A percentile compares a stretch with the other conserved stretches of the same genome.
Conservation (phyloP, 805 yeast genomes). For the Cyberlindnera maritima region DNA sequence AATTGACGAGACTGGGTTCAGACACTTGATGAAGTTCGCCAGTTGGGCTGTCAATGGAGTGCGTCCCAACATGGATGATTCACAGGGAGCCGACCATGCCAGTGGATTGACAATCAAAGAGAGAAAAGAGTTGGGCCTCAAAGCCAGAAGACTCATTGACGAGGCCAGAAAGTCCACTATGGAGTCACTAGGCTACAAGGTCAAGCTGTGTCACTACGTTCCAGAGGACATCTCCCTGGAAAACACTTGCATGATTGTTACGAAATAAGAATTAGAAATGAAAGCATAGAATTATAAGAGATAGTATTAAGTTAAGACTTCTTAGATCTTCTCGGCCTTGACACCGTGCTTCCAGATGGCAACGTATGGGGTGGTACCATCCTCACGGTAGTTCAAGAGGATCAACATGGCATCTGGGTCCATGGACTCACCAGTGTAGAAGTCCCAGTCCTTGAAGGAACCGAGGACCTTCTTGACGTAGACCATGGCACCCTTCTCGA, state of each 20-base stretch:
- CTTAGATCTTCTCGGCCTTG: constrained; percentile 83
- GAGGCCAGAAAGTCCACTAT: constrained; percentile 61
- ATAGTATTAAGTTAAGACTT: neutral
- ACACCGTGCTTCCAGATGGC: constrained; percentile 99
- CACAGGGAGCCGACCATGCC: constrained; percentile 41
- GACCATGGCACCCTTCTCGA: constrained; percentile 96
- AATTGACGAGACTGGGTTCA: constrained; percentile 38
- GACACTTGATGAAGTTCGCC: constrained; percentile 56
- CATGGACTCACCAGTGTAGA: constrained; percentile 99
- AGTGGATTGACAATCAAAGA: constrained; percentile 44
- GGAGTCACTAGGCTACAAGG: constrained; percentile 36
- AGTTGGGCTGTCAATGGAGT: constrained; percentile 90
- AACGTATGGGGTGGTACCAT: constrained; percentile 96
- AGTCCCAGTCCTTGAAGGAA: constrained; percentile 98
- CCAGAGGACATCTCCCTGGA: constrained; percentile 60
- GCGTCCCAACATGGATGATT: constrained; percentile 37
- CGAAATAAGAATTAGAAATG: constrained; percentile 1
- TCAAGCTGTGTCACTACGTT: constrained; percentile 58
- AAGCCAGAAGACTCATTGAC: constrained; percentile 73
- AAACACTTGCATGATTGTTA: constrained; percentile 54
- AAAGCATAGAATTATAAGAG: constrained; percentile 2
- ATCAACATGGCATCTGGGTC: constrained; percentile 99
- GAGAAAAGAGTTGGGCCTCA: constrained; percentile 59
- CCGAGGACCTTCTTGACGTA: constrained; percentile 95
- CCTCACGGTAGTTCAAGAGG: constrained; percentile 99